A percentile compares a stretch with the other conserved stretches of the same genome.
These are phyloP conservation scores for Thinopyrum obtusiflorum DNA, from an alignment of 202 grass and related monocot genomes.

Conservation along the genomic window DNA sequence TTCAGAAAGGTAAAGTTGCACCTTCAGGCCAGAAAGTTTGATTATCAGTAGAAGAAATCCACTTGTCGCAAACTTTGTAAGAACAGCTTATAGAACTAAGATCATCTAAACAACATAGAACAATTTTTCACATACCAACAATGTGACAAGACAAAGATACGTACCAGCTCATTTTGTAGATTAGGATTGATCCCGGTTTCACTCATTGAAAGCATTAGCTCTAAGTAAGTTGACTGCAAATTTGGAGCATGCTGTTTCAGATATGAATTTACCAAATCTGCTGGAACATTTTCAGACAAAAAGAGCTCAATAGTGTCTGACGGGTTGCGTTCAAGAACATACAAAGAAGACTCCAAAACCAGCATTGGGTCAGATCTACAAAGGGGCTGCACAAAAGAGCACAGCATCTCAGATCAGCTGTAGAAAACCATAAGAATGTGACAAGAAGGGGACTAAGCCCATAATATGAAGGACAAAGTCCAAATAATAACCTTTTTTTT, in stretches of 20 bases:
- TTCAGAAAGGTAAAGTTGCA: slow-evolving; percentile 98
- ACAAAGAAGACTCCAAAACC: slow-evolving; percentile 89
- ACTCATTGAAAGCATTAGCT: slow-evolving; percentile 95
- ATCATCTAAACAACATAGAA: slow-evolving; percentile 17
- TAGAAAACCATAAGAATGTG: slow-evolving; percentile 12
- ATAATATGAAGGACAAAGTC: slow-evolving; percentile 13
- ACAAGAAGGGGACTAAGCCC: slow-evolving; percentile 6
- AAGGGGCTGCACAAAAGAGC: slow-evolving; percentile 78
- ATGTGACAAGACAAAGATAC: slow-evolving; percentile 24
- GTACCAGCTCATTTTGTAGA: slow-evolving; percentile 98
- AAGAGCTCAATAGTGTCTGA: slow-evolving; percentile 94
- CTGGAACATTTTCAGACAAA: slow-evolving; percentile 95
- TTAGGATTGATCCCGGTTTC: slow-evolving; percentile 90
- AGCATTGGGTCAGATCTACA: slow-evolving; percentile 97
- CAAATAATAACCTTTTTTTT: slow-evolving; percentile 16
- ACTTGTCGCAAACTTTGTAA: not conserved
- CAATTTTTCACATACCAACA: slow-evolving; percentile 20
- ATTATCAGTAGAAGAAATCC: slow-evolving; percentile 20
- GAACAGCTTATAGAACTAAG: slow-evolving; percentile 30
- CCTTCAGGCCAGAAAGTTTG: slow-evolving; percentile 42
- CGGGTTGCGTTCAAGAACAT: slow-evolving; percentile 81
- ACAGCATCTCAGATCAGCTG: slow-evolving; percentile 33
- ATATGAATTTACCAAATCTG: slow-evolving; percentile 99
- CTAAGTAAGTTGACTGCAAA: slow-evolving; percentile 97
- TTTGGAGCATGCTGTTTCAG: slow-evolving; percentile 94